A percentile compares a stretch with the other conserved stretches of the same genome.
Conservation (phyloP, 2,329 filamentous ascomycete species). For the Epichloe bromicola region DNA sequence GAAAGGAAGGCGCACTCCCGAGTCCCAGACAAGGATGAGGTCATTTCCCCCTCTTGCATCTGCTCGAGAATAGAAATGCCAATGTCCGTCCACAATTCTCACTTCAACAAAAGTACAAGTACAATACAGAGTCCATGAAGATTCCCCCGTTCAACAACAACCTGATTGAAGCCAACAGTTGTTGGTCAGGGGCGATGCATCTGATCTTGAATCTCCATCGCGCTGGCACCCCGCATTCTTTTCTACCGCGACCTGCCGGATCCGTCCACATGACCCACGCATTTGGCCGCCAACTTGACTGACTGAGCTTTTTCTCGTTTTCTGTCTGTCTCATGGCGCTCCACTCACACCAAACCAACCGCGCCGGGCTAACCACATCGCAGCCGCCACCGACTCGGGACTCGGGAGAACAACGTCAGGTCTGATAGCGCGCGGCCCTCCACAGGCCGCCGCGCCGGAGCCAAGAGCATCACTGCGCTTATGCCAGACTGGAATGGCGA, state of each 20-base stretch:
- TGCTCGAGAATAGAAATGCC: too few relatives aligned
- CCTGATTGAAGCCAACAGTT: not conserved
- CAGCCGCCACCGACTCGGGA: conserved; percentile 2
- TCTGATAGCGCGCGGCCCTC: not conserved
- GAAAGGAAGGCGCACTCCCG: not conserved
- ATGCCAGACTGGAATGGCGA: not conserved
- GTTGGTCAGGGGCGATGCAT: not conserved
- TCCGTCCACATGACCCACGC: conserved; percentile 5
- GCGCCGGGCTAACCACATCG: conserved; percentile 2
- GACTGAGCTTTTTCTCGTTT: not conserved
- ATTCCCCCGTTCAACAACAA: not conserved
- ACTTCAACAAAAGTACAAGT: too few relatives aligned
- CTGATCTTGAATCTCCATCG: not conserved
- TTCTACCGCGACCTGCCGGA: conserved; percentile 6
- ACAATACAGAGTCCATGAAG: too few relatives aligned
- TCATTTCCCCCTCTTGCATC: too few relatives aligned
- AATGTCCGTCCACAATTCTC: not conserved
- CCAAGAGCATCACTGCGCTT: not conserved
- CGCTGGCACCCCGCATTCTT: not conserved
- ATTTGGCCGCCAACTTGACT: not conserved
- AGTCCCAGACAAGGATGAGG: not conserved
- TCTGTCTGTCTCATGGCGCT: conserved; percentile 1
- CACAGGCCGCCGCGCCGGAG: conserved; percentile 1
- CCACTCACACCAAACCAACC: conserved; percentile 1
- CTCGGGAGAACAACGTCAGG: not conserved